Evolutionary conservation across 2,329 filamentous ascomycete genomes (phyloP).

Genomic region (Paracorniculantispora psalliotae): DNA sequence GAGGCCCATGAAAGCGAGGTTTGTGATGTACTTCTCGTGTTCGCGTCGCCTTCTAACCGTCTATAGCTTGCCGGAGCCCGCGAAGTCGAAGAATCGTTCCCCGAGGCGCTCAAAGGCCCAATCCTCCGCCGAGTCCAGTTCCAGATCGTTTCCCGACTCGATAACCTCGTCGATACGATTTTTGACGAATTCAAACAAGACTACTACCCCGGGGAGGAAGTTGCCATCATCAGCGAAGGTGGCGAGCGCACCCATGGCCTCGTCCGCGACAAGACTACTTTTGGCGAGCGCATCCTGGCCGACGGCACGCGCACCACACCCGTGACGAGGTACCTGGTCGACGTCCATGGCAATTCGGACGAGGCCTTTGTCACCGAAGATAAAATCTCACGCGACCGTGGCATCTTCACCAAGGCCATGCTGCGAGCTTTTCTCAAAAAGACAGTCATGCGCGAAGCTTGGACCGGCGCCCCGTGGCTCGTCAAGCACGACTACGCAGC

Average conservation of each 20-base stretch:
- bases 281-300: constrained; percentile 52
- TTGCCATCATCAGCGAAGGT: constrained; percentile 65
- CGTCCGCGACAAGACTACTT: constrained; percentile 80
- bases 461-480: constrained; percentile 95
- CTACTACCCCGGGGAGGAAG: constrained; percentile 84
- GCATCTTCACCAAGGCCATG: constrained; percentile 91
- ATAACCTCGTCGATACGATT: constrained; percentile 66
- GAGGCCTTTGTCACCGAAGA: constrained; percentile 77
- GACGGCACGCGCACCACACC: constrained; percentile 68
- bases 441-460: constrained; percentile 84
- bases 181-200: constrained; percentile 80
- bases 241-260: constrained; percentile 67
- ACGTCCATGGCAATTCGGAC: constrained; percentile 62
- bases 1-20: constrained; percentile 90
- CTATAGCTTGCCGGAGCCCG: constrained; percentile 68
- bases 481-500: constrained; percentile 83
- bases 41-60: neutral
- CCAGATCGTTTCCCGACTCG: constrained; percentile 81
- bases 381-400: constrained; percentile 81
- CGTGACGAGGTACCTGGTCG: constrained; percentile 76
- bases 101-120: constrained; percentile 83
- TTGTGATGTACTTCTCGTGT: constrained; percentile 34
- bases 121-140: constrained; percentile 90
- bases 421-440: constrained; percentile 92
- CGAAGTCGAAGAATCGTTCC: constrained; percentile 88